These are phyloP conservation scores for Blechomonas ayalai DNA, from an alignment of 208 protist genomes.

Conservation along the genomic window DNA sequence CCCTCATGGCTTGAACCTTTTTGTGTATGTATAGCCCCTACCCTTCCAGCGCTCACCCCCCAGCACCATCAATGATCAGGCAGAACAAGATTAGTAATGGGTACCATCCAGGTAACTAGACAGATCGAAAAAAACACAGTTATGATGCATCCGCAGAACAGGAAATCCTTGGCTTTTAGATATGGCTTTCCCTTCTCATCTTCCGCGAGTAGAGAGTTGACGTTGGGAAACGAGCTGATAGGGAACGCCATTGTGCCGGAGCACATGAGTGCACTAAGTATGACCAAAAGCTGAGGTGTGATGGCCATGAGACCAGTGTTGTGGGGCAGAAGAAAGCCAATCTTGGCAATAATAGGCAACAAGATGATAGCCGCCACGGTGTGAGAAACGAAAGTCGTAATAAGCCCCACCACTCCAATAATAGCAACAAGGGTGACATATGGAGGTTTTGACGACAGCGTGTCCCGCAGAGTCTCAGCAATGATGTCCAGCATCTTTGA, in stretches of 20 bases:
- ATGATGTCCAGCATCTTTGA: slow-evolving; percentile 85
- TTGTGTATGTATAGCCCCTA: no score
- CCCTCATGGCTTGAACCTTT: no score
- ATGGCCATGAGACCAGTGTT: slow-evolving; percentile 38
- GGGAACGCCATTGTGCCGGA: slow-evolving; percentile 92
- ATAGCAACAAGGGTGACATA: slow-evolving; percentile 66
- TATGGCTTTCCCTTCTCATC: slow-evolving; percentile 82
- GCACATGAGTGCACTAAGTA: slow-evolving; percentile 83
- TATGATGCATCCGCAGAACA: slow-evolving; percentile 73
- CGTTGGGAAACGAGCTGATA: slow-evolving; percentile 94
- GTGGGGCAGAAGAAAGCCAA: slow-evolving; percentile 72
- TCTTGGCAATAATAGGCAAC: slow-evolving; percentile 88
- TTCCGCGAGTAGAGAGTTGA: slow-evolving; percentile 87
- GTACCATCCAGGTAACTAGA: slow-evolving; percentile 82
- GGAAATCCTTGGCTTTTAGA: slow-evolving; percentile 85
- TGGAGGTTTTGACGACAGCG: slow-evolving; percentile 39
- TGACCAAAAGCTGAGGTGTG: slow-evolving; percentile 72
- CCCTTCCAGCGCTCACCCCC: no score
- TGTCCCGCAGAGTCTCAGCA: slow-evolving; percentile 49
- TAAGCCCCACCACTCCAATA: slow-evolving; percentile 50
- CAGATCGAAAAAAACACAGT: slow-evolving; percentile 57
- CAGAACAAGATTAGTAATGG: slow-evolving; percentile 62
- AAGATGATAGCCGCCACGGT: slow-evolving; percentile 92
- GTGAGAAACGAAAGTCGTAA: slow-evolving; percentile 91
- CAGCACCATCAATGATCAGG: slow-evolving; percentile 1